A percentile compares a stretch with the other conserved stretches of the same genome.
phyloP scores from a whole-genome alignment of 768 basidiomycete genomes.

The Exsudoporus frostii region DNA sequence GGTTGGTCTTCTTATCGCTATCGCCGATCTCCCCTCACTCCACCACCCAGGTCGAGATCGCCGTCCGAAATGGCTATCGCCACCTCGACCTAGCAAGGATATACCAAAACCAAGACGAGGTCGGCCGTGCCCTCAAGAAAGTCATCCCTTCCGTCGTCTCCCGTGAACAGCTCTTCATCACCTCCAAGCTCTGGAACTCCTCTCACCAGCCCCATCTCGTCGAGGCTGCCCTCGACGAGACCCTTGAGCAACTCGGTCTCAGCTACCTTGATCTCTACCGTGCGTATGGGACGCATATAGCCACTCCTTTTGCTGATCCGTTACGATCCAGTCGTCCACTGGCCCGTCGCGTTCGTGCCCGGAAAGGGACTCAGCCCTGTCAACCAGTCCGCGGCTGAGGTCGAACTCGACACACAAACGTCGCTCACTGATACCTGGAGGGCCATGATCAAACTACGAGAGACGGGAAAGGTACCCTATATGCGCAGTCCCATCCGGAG shows the following conservation, averaged over 20 bases:
- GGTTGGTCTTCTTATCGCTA: conserved; percentile 37
- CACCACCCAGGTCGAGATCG: conserved; percentile 61
- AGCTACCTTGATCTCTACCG: conserved; percentile 82
- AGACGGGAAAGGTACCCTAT: conserved; percentile 59
- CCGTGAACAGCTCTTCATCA: conserved; percentile 79
- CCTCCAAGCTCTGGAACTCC: conserved; percentile 81
- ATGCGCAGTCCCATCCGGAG: background rate
- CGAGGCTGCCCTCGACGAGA: conserved; percentile 73
- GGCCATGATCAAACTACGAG: conserved; percentile 67
- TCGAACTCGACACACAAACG: conserved; percentile 54
- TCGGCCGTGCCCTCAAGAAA: conserved; percentile 71
- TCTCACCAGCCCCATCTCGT: conserved; percentile 64
- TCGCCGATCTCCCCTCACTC: background rate
- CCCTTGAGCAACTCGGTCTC: conserved; percentile 65
- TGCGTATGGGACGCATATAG: conserved; percentile 32
- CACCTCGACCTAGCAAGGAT: conserved; percentile 84
- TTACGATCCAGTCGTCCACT: conserved; percentile 61
- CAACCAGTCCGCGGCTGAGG: conserved; percentile 41
- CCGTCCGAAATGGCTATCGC: conserved; percentile 72
- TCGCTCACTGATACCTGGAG: conserved; percentile 81
- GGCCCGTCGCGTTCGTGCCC: conserved; percentile 69
- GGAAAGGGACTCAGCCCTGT: conserved; percentile 55
- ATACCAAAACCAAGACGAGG: conserved; percentile 77
- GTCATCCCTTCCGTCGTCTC: conserved; percentile 74
- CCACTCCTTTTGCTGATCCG: conserved; percentile 1